Percentiles rank a stretch among this genome's conserved stretches.
Conservation (phyloP, 202 grass and related monocot genomes). For the Thinopyrum obtusiflorum region DNA sequence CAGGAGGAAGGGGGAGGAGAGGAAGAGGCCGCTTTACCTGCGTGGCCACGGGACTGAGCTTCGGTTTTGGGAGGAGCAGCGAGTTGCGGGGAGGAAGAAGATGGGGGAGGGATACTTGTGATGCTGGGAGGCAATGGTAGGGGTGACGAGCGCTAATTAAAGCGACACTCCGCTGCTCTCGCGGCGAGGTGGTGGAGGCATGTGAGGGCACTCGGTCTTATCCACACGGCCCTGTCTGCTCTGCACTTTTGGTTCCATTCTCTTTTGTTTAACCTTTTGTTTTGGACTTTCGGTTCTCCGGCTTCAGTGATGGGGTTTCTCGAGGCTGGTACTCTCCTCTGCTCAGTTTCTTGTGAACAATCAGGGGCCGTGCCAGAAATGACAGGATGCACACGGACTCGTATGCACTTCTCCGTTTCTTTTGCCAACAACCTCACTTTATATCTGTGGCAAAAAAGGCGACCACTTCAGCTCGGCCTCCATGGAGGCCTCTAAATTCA, state of each 20-base stretch:
- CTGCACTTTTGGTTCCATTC: neutral
- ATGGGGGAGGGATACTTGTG: slow-evolving; percentile 25
- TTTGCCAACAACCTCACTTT: neutral
- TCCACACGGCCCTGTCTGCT: slow-evolving; percentile 40
- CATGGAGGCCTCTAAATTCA: no score
- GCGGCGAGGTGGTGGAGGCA: slow-evolving; percentile 18
- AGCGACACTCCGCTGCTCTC: slow-evolving; percentile 23
- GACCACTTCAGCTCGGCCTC: no score
- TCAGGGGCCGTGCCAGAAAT: neutral
- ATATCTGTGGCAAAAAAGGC: neutral
- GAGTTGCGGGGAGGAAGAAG: neutral
- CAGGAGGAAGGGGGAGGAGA: neutral
- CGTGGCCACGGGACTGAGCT: neutral
- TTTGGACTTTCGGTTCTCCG: neutral
- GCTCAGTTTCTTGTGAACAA: neutral
- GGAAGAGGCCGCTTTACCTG: slow-evolving; percentile 33
- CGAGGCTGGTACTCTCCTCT: neutral
- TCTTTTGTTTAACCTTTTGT: neutral
- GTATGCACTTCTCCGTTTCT: neutral
- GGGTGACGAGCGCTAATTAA: slow-evolving; percentile 29
- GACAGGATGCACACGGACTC: neutral
- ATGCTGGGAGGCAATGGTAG: slow-evolving; percentile 3
- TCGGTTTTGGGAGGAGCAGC: neutral
- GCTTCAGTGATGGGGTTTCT: neutral
- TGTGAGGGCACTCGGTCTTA: slow-evolving; percentile 39